Evolutionary conservation across 129 eudicot species (phyloP).

Genomic region (Tanacetum coccineum): DNA sequence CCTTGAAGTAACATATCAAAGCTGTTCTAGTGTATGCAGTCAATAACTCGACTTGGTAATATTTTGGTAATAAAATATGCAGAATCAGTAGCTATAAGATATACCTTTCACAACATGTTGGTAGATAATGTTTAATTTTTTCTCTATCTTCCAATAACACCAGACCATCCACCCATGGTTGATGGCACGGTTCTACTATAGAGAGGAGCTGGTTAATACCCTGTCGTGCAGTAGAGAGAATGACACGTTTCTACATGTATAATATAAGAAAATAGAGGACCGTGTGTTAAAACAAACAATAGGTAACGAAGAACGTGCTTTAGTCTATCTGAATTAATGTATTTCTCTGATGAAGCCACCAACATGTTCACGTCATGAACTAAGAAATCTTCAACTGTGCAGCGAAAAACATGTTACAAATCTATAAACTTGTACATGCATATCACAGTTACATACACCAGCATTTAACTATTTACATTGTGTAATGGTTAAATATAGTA

Average conservation of each 20-base stretch:
- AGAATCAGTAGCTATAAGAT: background rate
- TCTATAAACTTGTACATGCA: too few relatives aligned
- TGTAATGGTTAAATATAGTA: too few relatives aligned
- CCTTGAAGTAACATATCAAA: too few relatives aligned
- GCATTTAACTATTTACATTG: too few relatives aligned
- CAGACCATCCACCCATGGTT: conserved; percentile 64
- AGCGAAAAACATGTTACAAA: conserved; percentile 7
- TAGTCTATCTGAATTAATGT: conserved; percentile 43
- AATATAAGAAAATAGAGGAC: background rate
- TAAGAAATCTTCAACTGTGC: conserved; percentile 78
- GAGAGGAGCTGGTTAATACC: conserved; percentile 62
- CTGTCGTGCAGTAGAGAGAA: conserved; percentile 29
- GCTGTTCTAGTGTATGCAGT: too few relatives aligned
- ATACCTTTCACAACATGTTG: conserved; percentile 63
- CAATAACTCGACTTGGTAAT: conserved; percentile 13
- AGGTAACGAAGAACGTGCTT: conserved; percentile 38
- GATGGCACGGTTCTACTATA: conserved; percentile 48
- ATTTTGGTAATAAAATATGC: background rate
- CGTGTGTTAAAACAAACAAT: background rate
- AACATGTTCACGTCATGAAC: conserved; percentile 52
- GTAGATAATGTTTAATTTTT: conserved; percentile 40
- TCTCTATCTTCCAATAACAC: conserved; percentile 60
- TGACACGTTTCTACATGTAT: background rate
- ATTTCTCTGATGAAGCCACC: conserved; percentile 47
- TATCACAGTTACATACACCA: too few relatives aligned